Evolutionary conservation across 2,329 filamentous ascomycete genomes (phyloP), one percentile per base, ranked within the genome.

Genomic region (Fonsecaea multimorphosa): DNA sequence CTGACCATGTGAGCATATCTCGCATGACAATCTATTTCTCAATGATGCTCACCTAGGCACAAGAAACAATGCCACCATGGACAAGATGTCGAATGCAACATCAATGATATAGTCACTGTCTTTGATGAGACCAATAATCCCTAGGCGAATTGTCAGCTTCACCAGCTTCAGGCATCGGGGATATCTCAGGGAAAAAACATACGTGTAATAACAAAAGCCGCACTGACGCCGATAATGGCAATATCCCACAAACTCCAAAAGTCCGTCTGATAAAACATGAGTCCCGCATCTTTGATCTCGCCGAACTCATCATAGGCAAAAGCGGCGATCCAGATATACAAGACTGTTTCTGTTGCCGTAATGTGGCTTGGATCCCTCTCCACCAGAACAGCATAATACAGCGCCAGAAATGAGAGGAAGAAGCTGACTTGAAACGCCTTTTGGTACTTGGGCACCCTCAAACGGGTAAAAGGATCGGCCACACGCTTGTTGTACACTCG

Each of bases 281-380:
- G 89, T 0, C 93, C 93, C 0, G 93, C 92, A 79, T 97, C 92
- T 59, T 88, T 85, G 80, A 92, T 92, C 73, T 96, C 92, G 72
- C 90, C 91, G 64, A 95, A 82, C 77, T 93, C 93, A 71, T 97
- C 93, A 74, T 95, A 96, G 44, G 91, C 87, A 79, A 96, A 97
- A 7, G 92, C 90, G 3, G 88, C 88, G 71, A 97, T 89, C 91
- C 92, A 97, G 58, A 96, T 78, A 75, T 94, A 95, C 49, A 97
- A 84, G 16, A 91, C 74, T 1, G 89, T 79, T 76, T 97, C 93
- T 19, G 88, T 81, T 0, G 82, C 74, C 0, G 90, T 92, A 60
- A 97, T 86, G 31, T 82, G 81, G 19, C 83, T 81, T 8, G 87
- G 84, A 70, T 90, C 87, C 67, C 91, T 84, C 71, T 92, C 87